phyloP scores from a whole-genome alignment of 495 filamentous ascomycete species.

The Aspergillus wentii region DNA sequence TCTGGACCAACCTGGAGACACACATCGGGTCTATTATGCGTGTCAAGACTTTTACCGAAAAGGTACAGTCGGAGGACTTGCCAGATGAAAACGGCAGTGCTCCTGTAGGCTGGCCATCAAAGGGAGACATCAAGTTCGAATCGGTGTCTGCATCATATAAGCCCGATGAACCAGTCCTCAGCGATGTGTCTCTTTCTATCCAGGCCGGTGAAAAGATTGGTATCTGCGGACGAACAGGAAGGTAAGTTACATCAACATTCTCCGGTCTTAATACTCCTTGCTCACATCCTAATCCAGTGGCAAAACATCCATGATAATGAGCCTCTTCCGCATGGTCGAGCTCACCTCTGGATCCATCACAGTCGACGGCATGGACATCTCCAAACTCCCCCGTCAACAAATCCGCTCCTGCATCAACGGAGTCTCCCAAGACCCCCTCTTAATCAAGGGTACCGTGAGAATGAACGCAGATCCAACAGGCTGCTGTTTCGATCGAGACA shows the following conservation, averaged over 20 bases:
- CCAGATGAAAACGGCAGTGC: not conserved
- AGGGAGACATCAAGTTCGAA: slow-evolving; percentile 20
- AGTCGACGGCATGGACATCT: slow-evolving; percentile 18
- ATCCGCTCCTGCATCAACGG: slow-evolving; percentile 25
- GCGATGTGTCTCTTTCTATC: slow-evolving; percentile 17
- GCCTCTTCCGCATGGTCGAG: slow-evolving; percentile 28
- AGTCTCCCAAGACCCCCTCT: slow-evolving; percentile 33
- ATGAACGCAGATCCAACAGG: slow-evolving; percentile 29
- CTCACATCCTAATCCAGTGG: slow-evolving; percentile 19
- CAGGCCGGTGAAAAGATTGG: slow-evolving; percentile 21
- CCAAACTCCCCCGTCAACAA: slow-evolving; percentile 24
- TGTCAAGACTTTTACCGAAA: slow-evolving; percentile 29
- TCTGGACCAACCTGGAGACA: slow-evolving; percentile 50
- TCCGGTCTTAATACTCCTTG: too few species aligned
- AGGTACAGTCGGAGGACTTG: slow-evolving; percentile 24
- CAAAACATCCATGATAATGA: slow-evolving; percentile 21
- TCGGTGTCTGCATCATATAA: slow-evolving; percentile 19
- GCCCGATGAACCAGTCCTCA: slow-evolving; percentile 11
- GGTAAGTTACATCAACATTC: not conserved
- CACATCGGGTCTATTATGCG: slow-evolving; percentile 47
- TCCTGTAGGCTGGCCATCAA: slow-evolving; percentile 18
- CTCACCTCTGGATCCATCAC: slow-evolving; percentile 12
- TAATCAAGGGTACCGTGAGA: slow-evolving; percentile 25
- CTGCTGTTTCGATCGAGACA: slow-evolving; percentile 25
- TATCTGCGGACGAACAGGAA: slow-evolving; percentile 27